Evolutionary conservation across 805 yeast genomes (phyloP).

Genomic region (Novakomyces olei): DNA sequence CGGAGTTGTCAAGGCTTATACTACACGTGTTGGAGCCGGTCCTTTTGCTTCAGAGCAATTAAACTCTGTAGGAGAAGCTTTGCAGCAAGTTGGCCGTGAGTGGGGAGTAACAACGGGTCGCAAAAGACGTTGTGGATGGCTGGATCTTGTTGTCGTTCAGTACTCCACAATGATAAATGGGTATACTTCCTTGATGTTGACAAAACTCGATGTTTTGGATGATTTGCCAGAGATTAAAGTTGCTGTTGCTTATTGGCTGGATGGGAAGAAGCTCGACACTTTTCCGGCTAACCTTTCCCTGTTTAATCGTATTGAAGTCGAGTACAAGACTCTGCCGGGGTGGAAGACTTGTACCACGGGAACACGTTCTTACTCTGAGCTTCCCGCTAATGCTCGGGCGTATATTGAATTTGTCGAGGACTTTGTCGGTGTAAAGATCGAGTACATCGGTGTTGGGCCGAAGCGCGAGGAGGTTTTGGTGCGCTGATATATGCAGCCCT

Average conservation of each 20-base stretch:
- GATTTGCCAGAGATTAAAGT: constrained; percentile 70
- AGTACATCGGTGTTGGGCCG: constrained; percentile 98
- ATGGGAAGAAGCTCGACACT: constrained; percentile 50
- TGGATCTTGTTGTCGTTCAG: constrained; percentile 81
- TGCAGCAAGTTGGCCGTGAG: constrained; percentile 86
- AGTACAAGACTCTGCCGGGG: constrained; percentile 78
- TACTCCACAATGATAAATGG: constrained; percentile 86
- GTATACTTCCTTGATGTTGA: constrained; percentile 78
- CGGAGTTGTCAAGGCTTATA: constrained; percentile 96
- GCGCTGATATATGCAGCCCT: no score
- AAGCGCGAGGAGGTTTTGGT: constrained; percentile 19
- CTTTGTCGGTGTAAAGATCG: constrained; percentile 59
- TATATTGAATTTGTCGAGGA: constrained; percentile 75
- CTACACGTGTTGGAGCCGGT: constrained; percentile 97
- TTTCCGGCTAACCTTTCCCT: constrained; percentile 84
- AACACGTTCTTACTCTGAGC: constrained; percentile 43
- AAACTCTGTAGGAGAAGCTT: constrained; percentile 61
- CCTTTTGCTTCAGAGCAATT: constrained; percentile 97
- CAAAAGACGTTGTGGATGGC: constrained; percentile 98
- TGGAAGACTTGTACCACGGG: constrained; percentile 73
- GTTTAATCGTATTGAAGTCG: constrained; percentile 78
- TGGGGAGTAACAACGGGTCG: constrained; percentile 97
- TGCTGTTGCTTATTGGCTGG: constrained; percentile 59
- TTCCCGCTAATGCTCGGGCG: constrained; percentile 71
- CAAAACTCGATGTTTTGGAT: constrained; percentile 89